Evolutionary conservation across 106 monocot genomes (phyloP).

Genomic region (Dioscorea alata): DNA sequence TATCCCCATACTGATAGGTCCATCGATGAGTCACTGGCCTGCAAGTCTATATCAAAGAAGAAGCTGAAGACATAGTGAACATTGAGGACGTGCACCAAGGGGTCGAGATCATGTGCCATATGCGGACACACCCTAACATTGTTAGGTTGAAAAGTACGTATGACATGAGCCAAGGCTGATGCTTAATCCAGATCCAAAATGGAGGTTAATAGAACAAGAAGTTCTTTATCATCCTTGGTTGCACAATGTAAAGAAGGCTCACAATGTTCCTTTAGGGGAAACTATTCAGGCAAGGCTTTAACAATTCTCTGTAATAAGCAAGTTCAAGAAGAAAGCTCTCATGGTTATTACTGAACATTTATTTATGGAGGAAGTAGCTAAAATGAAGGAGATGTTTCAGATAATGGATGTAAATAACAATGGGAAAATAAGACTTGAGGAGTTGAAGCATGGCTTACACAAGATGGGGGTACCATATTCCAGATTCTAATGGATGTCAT

Average conservation of each 20-base stretch:
- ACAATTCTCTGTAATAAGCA: slow-evolving; percentile 51
- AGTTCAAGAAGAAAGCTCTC: slow-evolving; percentile 53
- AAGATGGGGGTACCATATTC: slow-evolving; percentile 54
- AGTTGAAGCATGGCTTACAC: slow-evolving; percentile 47
- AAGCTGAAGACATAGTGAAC: slow-evolving; percentile 61
- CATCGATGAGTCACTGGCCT: slow-evolving; percentile 22
- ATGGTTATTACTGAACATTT: slow-evolving; percentile 65
- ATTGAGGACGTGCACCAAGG: slow-evolving; percentile 63
- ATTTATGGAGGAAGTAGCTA: slow-evolving; percentile 63
- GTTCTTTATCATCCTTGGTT: slow-evolving; percentile 53
- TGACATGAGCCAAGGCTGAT: slow-evolving; percentile 37
- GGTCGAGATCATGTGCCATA: slow-evolving; percentile 63
- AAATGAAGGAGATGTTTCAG: slow-evolving; percentile 59
- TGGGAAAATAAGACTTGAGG: slow-evolving; percentile 42
- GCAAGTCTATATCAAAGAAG: slow-evolving; percentile 73
- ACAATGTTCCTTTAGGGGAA: slow-evolving; percentile 45
- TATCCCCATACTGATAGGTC: slow-evolving; percentile 3
- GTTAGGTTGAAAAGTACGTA: slow-evolving; percentile 61
- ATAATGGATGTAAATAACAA: slow-evolving; percentile 45
- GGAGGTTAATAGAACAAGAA: slow-evolving; percentile 54
- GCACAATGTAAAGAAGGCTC: slow-evolving; percentile 42
- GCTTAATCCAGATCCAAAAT: slow-evolving; percentile 60
- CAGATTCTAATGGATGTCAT: slow-evolving; percentile 69
- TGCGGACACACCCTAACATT: slow-evolving; percentile 56
- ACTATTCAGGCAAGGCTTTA: slow-evolving; percentile 38